Percentiles rank a stretch among this genome's conserved stretches.
Evolutionary conservation across 352 stramenopile genomes (phyloP).

Genomic region (Thraustotheca clavata): DNA sequence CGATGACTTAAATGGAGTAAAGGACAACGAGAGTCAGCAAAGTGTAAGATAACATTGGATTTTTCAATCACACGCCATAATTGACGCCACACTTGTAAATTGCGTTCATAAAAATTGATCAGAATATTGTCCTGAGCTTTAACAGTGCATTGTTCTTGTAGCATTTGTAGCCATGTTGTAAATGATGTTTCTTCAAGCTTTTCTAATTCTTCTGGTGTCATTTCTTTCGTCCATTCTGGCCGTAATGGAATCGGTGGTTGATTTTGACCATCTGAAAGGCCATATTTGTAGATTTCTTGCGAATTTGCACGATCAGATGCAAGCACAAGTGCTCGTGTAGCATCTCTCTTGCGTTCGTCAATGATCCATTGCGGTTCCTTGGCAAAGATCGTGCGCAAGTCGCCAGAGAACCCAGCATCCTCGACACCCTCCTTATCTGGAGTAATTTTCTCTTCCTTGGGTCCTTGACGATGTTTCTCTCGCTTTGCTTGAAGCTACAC

Average conservation of each 20-base stretch:
- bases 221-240: conserved; percentile 49
- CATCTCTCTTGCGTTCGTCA: conserved; percentile 59
- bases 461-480: conserved; percentile 36
- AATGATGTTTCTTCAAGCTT: conserved; percentile 48
- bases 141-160: conserved; percentile 27
- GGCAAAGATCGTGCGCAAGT: conserved; percentile 65
- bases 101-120: conserved; percentile 72
- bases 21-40: conserved; percentile 62
- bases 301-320: conserved; percentile 50
- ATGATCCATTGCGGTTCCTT: conserved; percentile 45
- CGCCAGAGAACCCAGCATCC: conserved; percentile 24
- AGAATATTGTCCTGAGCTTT: conserved; percentile 21
- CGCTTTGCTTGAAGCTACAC: conserved; percentile 63
- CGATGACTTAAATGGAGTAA: conserved; percentile 62
- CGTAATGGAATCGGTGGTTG: conserved; percentile 59
- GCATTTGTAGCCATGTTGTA: conserved; percentile 29
- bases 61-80: conserved; percentile 76
- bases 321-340: conserved; percentile 48
- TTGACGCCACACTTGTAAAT: conserved; percentile 75
- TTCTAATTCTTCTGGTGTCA: conserved; percentile 57
- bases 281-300: conserved; percentile 61
- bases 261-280: conserved; percentile 42
- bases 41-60: conserved; percentile 63
- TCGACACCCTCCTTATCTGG: conserved; percentile 24
- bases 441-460: conserved; percentile 4